phyloP scores from a whole-genome alignment of 495 filamentous ascomycete genomes.

The Xylaria acuta region DNA sequence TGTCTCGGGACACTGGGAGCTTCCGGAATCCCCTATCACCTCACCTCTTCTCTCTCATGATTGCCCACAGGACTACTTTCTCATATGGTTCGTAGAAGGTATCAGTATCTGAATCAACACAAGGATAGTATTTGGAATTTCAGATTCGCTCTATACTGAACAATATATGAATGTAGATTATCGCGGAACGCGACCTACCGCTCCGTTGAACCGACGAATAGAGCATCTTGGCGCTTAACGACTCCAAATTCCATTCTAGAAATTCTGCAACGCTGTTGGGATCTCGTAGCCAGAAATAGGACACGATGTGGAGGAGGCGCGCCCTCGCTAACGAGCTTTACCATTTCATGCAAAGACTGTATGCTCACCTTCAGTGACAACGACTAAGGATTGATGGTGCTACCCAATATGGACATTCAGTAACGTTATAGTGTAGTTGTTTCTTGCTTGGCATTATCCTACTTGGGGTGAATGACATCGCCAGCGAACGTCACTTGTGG shows the following conservation, averaged over 20 bases:
- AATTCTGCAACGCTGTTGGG: not conserved
- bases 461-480: not conserved
- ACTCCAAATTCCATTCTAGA: not conserved
- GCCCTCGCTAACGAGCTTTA: not conserved
- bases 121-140: conserved; percentile 7
- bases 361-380: not conserved
- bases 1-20: conserved; percentile 22
- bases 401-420: not conserved
- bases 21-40: conserved; percentile 1
- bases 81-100: not conserved
- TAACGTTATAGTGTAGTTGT: not conserved
- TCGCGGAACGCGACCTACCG: conserved; percentile 4
- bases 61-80: not conserved
- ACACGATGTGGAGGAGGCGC: not conserved
- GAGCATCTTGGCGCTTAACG: not conserved
- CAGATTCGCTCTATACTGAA: not conserved
- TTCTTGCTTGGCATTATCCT: conserved; percentile 10
- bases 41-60: not conserved
- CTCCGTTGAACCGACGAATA: conserved; percentile 1
- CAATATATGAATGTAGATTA: not conserved
- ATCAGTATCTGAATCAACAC: not conserved
- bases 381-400: not conserved
- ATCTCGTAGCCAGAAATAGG: not conserved
- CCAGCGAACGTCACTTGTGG: conserved; percentile 1
- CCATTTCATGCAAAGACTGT: not conserved